A percentile compares a stretch with the other conserved stretches of the same genome.
Conservation (phyloP, 805 yeast species). For the Limtongia smithiae region DNA sequence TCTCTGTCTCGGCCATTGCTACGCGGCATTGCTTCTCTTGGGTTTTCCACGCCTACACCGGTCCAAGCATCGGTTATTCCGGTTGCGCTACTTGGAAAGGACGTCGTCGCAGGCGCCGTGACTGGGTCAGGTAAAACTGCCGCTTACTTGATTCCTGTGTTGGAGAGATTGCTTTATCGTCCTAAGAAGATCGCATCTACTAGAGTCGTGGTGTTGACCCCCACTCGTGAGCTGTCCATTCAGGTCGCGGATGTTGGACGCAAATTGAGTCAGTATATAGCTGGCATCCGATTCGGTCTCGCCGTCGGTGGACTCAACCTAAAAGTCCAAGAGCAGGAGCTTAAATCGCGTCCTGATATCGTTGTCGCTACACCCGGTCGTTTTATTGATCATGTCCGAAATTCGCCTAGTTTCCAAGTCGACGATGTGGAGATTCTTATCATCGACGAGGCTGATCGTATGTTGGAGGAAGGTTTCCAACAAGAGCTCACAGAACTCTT, state of each 20-base stretch:
- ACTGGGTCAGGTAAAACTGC: constrained; percentile 99
- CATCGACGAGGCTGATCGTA: constrained; percentile 97
- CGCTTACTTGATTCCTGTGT: constrained; percentile 92
- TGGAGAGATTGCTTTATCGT: constrained; percentile 85
- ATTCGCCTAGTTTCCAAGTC: constrained; percentile 87
- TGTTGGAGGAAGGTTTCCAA: constrained; percentile 99
- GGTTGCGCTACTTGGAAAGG: constrained; percentile 87
- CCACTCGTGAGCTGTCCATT: constrained; percentile 96
- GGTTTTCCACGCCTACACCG: constrained; percentile 86
- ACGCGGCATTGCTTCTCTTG: constrained; percentile 74
- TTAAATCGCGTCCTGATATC: constrained; percentile 88
- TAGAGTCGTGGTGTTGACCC: constrained; percentile 84
- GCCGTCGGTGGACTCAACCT: constrained; percentile 98
- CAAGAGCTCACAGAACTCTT: constrained; percentile 88
- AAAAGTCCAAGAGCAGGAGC: constrained; percentile 92
- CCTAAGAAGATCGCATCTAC: constrained; percentile 84
- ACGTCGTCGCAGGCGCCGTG: constrained; percentile 97
- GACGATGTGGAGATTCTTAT: constrained; percentile 90
- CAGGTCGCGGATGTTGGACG: constrained; percentile 94
- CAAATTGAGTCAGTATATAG: constrained; percentile 72
- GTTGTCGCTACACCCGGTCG: constrained; percentile 99
- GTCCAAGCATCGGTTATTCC: constrained; percentile 94
- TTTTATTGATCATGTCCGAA: constrained; percentile 92
- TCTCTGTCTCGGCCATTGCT: constrained; percentile 86
- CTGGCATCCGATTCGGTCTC: constrained; percentile 77